phyloP scores from a whole-genome alignment of 371 early-diverging fungal species.

The Apophysomyces variabilis region DNA sequence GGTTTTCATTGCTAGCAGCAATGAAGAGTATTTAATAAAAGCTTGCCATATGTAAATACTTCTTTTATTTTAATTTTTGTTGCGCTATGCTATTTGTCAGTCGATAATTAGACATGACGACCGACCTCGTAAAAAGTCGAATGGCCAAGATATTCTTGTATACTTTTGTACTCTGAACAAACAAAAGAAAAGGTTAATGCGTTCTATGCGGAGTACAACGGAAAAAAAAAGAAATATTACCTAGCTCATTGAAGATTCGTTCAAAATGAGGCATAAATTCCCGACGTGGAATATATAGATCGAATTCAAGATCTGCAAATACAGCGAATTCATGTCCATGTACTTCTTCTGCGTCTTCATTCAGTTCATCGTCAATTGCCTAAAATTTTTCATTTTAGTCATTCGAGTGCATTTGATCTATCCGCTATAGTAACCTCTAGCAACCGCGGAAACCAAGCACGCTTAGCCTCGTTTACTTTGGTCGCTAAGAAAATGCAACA shows the following conservation, averaged over 20 bases:
- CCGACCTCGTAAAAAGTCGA: slow-evolving; percentile 45
- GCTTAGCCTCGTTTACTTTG: slow-evolving; percentile 89
- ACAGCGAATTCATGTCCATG: slow-evolving; percentile 86
- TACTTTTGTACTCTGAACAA: slow-evolving; percentile 46
- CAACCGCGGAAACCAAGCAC: slow-evolving; percentile 45
- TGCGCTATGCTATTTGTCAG: neutral
- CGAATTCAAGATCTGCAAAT: slow-evolving; percentile 87
- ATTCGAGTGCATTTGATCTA: neutral
- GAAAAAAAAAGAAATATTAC: slow-evolving; percentile 16
- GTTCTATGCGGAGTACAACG: neutral
- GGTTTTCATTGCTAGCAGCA: too few species aligned
- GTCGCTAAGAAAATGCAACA: slow-evolving; percentile 79
- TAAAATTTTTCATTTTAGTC: slow-evolving; percentile 9
- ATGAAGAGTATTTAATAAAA: too few species aligned
- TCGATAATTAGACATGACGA: slow-evolving; percentile 9
- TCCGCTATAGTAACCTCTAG: slow-evolving; percentile 29
- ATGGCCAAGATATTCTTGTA: slow-evolving; percentile 59
- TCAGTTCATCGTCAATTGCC: slow-evolving; percentile 60
- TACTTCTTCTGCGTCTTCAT: slow-evolving; percentile 79
- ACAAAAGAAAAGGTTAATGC: neutral
- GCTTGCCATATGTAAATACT: too few species aligned
- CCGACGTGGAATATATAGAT: slow-evolving; percentile 74
- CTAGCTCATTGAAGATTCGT: slow-evolving; percentile 61
- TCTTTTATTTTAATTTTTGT: neutral
- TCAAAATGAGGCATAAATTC: slow-evolving; percentile 91